Evolutionary conservation across 2,329 filamentous ascomycete genomes (phyloP), one percentile per base, ranked within the genome.

Genomic region (Allantophomopsis lycopodina): DNA sequence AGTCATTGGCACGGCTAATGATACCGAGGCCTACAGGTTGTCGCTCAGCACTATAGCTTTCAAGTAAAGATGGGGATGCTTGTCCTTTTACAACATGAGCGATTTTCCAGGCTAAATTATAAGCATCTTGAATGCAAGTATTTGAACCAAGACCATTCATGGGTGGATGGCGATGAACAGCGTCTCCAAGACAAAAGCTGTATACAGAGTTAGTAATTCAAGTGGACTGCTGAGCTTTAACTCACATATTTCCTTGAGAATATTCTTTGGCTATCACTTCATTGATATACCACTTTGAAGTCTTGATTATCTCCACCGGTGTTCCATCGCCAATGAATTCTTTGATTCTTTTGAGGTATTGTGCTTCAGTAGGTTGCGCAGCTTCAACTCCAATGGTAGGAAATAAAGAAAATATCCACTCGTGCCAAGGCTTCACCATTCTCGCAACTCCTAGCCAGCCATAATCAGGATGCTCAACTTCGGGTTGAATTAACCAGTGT

Each of bases 341-440:
- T 28, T 58, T 60, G 1, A 73, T 58, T 4, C 64, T 55, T 20
- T 55, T 47, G 4, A 65, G 35, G 44, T 68, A 71, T 48, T 73
- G 63, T 6, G 67, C 67, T 1, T 60, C 44, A 1, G 61, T 60
- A 0, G 68, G 65, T n/a, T 59, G 53, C 4, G 52, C 52, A 11
- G 60, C 44, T 37, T 63, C 56, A 14, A 52, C 50, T 3, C 59
- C 60, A 0, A 58, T 60, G 7, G 51, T 50, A 0, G 69, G 65
- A 13, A 76, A 57, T 13, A 75, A 52, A 41, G 73, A 70, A 35
- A 71, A 70, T 58, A 73, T 63, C 73, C 73, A 80, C 32, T 79
- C 69, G 45, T 69, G 51, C 74, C 74, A 79, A 0, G 73, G 67
- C 56, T 69, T 73, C 4, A 79, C 72, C 73, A 79, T 78, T 17